These are phyloP conservation scores for Microcera coccophila DNA, from an alignment of 2,329 filamentous ascomycete genomes.

Conservation along the genomic window DNA sequence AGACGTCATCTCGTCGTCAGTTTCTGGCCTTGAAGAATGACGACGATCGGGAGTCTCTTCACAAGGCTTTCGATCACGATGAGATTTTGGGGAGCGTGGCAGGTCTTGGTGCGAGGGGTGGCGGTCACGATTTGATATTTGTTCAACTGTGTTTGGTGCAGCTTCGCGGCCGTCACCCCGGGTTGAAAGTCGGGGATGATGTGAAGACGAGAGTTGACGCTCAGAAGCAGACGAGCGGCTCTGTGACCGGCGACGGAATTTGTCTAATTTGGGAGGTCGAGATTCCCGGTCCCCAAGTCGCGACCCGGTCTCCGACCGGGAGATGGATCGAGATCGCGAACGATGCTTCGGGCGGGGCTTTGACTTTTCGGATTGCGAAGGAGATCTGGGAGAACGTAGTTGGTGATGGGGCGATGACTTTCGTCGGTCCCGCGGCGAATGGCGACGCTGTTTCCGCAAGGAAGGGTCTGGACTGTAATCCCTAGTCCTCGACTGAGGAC, in stretches of 20 bases:
- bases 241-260: slow-evolving; percentile 20
- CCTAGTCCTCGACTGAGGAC: slow-evolving; percentile 37
- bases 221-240: slow-evolving; percentile 24
- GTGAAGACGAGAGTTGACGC: slow-evolving; percentile 16
- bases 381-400: slow-evolving; percentile 27
- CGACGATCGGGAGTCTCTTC: slow-evolving; percentile 28
- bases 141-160: slow-evolving; percentile 13
- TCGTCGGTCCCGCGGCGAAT: slow-evolving; percentile 32
- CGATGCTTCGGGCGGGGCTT: slow-evolving; percentile 17
- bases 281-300: slow-evolving; percentile 24
- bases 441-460: slow-evolving; percentile 30
- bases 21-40: slow-evolving; percentile 46
- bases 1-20: slow-evolving; percentile 49
- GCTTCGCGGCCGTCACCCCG: slow-evolving; percentile 20
- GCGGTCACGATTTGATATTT: slow-evolving; percentile 17
- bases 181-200: slow-evolving; percentile 19
- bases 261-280: slow-evolving; percentile 17
- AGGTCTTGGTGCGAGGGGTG: slow-evolving; percentile 19
- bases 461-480: slow-evolving; percentile 38
- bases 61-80: slow-evolving; percentile 28
- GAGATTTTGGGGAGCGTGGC: slow-evolving; percentile 25
- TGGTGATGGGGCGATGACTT: slow-evolving; percentile 31
- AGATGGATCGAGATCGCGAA: slow-evolving; percentile 26
- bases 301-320: slow-evolving; percentile 22
- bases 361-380: slow-evolving; percentile 20